phyloP scores from a whole-genome alignment of 2,329 filamentous ascomycete species.

The Septoria petroselini region DNA sequence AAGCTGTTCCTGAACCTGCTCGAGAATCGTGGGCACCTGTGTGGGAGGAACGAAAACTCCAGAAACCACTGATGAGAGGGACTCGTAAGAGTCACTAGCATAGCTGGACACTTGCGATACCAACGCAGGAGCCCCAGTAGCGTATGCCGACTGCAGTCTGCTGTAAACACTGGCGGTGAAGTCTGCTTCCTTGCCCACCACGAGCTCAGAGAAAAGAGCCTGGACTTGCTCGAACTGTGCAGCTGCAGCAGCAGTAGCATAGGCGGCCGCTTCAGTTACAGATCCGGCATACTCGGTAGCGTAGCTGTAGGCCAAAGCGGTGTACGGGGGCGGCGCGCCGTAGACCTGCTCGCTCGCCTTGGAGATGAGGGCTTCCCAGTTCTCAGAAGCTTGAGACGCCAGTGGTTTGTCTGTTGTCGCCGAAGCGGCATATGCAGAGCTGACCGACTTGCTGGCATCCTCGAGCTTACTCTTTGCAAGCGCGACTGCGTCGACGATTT shows the following conservation, averaged over 20 bases:
- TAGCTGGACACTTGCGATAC: conserved; percentile 54
- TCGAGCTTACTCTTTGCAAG: conserved; percentile 46
- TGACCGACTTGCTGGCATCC: conserved; percentile 46
- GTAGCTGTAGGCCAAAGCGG: conserved; percentile 48
- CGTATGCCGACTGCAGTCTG: conserved; percentile 68
- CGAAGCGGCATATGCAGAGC: conserved; percentile 46
- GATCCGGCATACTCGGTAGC: conserved; percentile 60
- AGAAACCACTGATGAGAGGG: conserved; percentile 47
- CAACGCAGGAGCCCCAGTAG: conserved; percentile 60
- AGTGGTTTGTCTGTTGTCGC: conserved; percentile 52
- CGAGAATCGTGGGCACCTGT: conserved; percentile 56
- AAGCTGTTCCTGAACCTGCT: conserved; percentile 56
- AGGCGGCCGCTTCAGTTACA: conserved; percentile 60
- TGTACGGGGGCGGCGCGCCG: conserved; percentile 57
- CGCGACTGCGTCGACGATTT: conserved; percentile 34
- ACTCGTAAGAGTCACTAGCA: conserved; percentile 48
- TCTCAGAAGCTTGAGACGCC: conserved; percentile 56
- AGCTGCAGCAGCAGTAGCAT: conserved; percentile 58
- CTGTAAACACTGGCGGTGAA: conserved; percentile 78
- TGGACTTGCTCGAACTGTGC: conserved; percentile 68
- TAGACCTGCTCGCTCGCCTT: conserved; percentile 69
- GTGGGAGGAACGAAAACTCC: conserved; percentile 57
- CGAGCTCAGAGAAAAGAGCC: conserved; percentile 70
- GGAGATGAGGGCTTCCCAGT: conserved; percentile 62
- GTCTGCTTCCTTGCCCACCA: conserved; percentile 72